Evolutionary conservation across 2,329 filamentous ascomycete genomes (phyloP), one percentile per base, ranked within the genome.

Genomic region (Talaromyces sp.): DNA sequence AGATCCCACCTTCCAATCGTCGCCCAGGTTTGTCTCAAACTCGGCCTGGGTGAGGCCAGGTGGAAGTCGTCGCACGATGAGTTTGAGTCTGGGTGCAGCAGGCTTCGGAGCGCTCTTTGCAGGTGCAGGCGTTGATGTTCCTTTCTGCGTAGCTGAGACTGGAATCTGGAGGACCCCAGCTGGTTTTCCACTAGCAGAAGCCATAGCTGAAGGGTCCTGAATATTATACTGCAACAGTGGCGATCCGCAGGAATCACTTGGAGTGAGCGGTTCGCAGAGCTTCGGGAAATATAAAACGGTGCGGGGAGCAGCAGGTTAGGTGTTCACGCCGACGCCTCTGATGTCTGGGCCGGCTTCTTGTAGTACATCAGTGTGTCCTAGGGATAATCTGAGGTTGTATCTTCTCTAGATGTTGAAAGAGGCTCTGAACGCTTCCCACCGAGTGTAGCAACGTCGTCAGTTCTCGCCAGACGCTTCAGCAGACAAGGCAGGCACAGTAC

Each of bases 11-110:
- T 87, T 89, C 93, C 93, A 97, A 54, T 92, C 88, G 1, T 87
- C 82, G 3, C 92, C 92, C 12, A 97, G 73, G 9, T 86, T 81
- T 14, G 78, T 74, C 67, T 87, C 80, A 64, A 95, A 93, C 69
- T 99, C 94, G 0, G 82, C 75, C 69, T 90, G 84, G 0, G 90
- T 95, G 72, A 99, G 81, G 9, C 89, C 91, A 1, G 94, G 92
- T 10, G 94, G 91, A 3, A 99, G 83, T 60, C 93, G 85, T 57
- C 95, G 87, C 58, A 97, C 81, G 26, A 95, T 81, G 12, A 96
- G 82, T 79, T 97, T 97, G 69, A 95, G 83, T 19, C 90, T 89
- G 60, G 86, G 83, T 19, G 80, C 74, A 2, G 83, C 73, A 3
- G 71, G 71, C 59, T 78, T 77, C 41, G 75, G 67, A 6, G 70